Percentiles rank a stretch among this genome's conserved stretches.
These are phyloP conservation scores for Lachnellula arida DNA, from an alignment of 2,329 filamentous ascomycete species.

Conservation along the genomic window DNA sequence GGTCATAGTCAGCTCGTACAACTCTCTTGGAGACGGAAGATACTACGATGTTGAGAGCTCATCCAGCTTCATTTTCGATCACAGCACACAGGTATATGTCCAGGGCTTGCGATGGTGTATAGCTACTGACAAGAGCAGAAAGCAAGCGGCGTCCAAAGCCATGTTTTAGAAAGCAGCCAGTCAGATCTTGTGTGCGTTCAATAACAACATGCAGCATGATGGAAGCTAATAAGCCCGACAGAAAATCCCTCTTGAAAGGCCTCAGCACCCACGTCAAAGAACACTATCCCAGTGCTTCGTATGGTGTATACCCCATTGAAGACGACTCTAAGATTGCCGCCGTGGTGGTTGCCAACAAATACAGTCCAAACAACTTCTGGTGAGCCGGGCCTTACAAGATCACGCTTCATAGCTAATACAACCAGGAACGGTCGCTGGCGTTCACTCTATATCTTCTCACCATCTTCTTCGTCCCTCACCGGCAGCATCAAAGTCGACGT, in stretches of 20 bases:
- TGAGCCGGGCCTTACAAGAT: slow-evolving; percentile 34
- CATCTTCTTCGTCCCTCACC: slow-evolving; percentile 62
- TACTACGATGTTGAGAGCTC: slow-evolving; percentile 90
- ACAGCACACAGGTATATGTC: slow-evolving; percentile 62
- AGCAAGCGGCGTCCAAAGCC: slow-evolving; percentile 75
- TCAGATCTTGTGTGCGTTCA: slow-evolving; percentile 70
- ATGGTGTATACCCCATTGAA: slow-evolving; percentile 77
- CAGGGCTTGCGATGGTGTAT: background rate
- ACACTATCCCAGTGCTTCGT: slow-evolving; percentile 79
- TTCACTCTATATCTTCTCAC: slow-evolving; percentile 75
- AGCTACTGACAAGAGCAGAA: slow-evolving; percentile 48
- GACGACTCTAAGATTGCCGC: slow-evolving; percentile 73
- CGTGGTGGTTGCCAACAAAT: slow-evolving; percentile 89
- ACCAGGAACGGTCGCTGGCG: slow-evolving; percentile 92
- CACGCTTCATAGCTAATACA: slow-evolving; percentile 1
- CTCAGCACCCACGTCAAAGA: slow-evolving; percentile 73
- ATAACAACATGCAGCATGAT: background rate
- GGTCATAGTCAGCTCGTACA: slow-evolving; percentile 81
- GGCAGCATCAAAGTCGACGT: slow-evolving; percentile 90
- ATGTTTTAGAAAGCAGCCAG: slow-evolving; percentile 71
- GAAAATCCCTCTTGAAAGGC: slow-evolving; percentile 78
- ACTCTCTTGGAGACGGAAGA: slow-evolving; percentile 70
- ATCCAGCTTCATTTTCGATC: slow-evolving; percentile 85
- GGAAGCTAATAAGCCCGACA: slow-evolving; percentile 34
- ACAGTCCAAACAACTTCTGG: slow-evolving; percentile 98